Base-by-base conservation (phyloP, 768 basidiomycete genomes). In the Leccinum arenicola region DNA sequence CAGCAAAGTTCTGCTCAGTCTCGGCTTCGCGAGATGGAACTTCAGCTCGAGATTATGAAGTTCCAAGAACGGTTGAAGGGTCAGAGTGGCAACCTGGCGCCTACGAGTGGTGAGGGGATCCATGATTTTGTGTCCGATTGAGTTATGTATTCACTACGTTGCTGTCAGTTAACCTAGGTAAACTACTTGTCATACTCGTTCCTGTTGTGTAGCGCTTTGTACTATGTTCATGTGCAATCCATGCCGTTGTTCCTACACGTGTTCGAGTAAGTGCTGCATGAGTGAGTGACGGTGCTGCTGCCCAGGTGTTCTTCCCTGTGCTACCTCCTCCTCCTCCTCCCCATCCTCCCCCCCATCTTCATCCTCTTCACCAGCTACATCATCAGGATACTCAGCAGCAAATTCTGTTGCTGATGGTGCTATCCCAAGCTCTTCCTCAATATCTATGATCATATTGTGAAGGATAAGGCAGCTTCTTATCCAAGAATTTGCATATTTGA, bases 391-490 rank as follows among this genome's bases (percentile, higher is more conserved):
- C 6, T 56, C 17, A 14, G 33, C 9, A 56, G 33, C 50, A 59
- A 49, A 55, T 8, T 7, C 10, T 1, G 12, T 15, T 49, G 51
- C n/a, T 36, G 40, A 61, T 19, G 33, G 2, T 14, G 23, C 21
- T 1, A 61, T 14, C 8, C 8, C 35, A 27, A 63, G 52, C 6
- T 54, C 11, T 15, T 64, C 58, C 10, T 64, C 62, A 43, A 60
- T 63, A 2, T 63, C 38, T n/a, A 66, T 31, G 0, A 66, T 66
- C 59, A 66, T 63, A 21, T 66, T 66, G 31, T 66, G 50, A 15
- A 66, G 45, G 2, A 63, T 50, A 4, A 66, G 31, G 1, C 45
- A 63, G 21, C 36, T 49, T 21, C 8, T 0, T 6, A 50, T 49
- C 62, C 60, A 67, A 29, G 33, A 19, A 25, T 57, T 63, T 1